Base-by-base conservation (phyloP, 768 basidiomycete species). In the Cyathus striatus region DNA sequence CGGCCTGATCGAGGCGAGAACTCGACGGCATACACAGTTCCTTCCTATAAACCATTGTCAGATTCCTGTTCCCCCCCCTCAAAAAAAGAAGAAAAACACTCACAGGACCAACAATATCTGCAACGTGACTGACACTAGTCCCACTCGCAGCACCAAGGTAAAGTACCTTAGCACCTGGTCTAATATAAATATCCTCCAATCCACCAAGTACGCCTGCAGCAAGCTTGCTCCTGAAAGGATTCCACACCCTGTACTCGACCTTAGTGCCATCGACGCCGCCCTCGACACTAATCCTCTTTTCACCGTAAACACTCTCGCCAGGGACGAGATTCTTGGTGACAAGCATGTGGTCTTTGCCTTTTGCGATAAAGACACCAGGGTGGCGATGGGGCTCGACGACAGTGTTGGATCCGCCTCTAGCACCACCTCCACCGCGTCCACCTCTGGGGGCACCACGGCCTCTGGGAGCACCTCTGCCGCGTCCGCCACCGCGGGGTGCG, bases 291-390 rank as follows among this genome's bases (percentile, higher is more conserved):
- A 97, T 92, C 59, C 95, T 78, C 73, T 99, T 99, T 67, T 99
- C 96, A 47, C 96, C 96, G 62, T 99, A 99, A 7, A 99, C 95
- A 5, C 88, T 87, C 60, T 98, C 96, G 36, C 96, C 96, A 1
- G 96, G 96, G 30, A 90, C 92, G 61, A 99, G 79, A 66, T 97
- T 98, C 70, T 93, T 92, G 27, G 96, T 98, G 64, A 99, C 96
- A 51, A 99, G 72, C 66, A 98, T 78, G 56, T 90, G 85, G 57
- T 98, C 96, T 68, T 99, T 98, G 64, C 93, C 94, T 64, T 89
- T 89, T 45, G 96, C 96, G 57, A 99, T 87, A 71, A 97, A 99
- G 41, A 99, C 79, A 39, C 96, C 96, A 24, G 81, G 68, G 64
- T 99, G 96, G 58, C 86, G 77, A 72, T 99, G 96, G 0, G 95